Conservation (phyloP, 495 filamentous ascomycete species). For the Symbiotaphrina buchneri region DNA sequence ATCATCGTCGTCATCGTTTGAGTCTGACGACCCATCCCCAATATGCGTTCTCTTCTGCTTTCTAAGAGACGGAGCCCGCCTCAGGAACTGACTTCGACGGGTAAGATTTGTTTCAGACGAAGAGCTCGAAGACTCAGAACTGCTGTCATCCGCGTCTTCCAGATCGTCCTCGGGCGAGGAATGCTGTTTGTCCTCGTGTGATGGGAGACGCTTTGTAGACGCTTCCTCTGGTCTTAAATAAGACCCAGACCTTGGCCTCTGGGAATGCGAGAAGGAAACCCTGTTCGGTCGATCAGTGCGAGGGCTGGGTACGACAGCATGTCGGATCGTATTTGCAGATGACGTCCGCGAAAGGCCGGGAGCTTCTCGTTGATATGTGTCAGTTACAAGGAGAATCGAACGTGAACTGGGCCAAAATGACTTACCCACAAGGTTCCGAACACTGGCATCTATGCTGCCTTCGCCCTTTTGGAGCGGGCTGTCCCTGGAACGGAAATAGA, state of each 20-base stretch:
- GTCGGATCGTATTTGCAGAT: slow-evolving; percentile 32
- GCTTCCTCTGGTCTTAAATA: no score
- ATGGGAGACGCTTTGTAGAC: no score
- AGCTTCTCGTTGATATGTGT: slow-evolving; percentile 9
- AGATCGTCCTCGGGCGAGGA: no score
- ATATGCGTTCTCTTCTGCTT: no score
- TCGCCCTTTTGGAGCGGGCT: slow-evolving; percentile 26
- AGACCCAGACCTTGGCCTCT: no score
- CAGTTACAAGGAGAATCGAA: slow-evolving; percentile 16
- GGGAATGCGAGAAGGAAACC: slow-evolving; percentile 5
- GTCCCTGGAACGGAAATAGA: slow-evolving; percentile 40
- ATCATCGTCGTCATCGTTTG: slow-evolving; percentile 24
- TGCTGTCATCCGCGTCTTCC: no score
- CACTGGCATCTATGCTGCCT: not conserved
- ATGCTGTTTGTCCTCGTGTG: no score
- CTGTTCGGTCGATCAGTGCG: slow-evolving; percentile 13
- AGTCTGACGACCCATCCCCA: no score
- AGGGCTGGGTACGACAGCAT: slow-evolving; percentile 10
- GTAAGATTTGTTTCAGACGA: no score
- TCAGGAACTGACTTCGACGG: no score
- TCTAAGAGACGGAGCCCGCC: no score
- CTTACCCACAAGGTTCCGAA: slow-evolving; percentile 3
- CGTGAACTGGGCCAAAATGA: slow-evolving; percentile 3
- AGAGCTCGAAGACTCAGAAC: no score
- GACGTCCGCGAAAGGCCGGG: slow-evolving; percentile 29